Evolutionary conservation across 306 rosid species (phyloP), one percentile per base, ranked within the genome.

Genomic region (Lagenaria siceraria): DNA sequence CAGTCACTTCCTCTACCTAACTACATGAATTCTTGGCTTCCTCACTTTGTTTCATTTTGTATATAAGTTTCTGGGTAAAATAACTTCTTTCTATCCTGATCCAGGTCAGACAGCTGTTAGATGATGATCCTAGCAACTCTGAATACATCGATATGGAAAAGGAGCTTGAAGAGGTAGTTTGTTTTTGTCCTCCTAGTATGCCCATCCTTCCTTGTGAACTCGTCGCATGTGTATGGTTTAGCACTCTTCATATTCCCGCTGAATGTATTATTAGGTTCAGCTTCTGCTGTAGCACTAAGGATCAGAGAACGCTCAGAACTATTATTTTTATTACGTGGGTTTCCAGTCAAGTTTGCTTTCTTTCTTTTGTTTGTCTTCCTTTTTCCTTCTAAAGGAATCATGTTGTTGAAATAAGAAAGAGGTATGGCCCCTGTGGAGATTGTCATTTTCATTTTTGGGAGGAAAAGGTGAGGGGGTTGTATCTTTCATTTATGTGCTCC

Each of bases 111-210:
- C 86, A 88, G 72, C 86, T 90, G 36, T 75, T 95, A 75, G 90
- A 74, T 43, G 90, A 88, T 66, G 97, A 92, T 43, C 96, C 98
- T 35, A 83, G 83, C 19, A 95, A 92, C 84, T 71, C 93, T 10
- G 97, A 92, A 69, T 92, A 90, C 87, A 92, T 79, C 43, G 98
- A 95, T 77, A 89, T 95, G 98, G 97, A 90, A 87, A 92, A 87
- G 80, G 98, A 95, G 84, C 95, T 95, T 79, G 76, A 60, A 7
- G 98, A 90, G 98, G 98, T 94, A 80, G 31, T 17, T 68, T n/a
- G 19, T 51, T 40, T 27, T 51, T 36, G 8, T 77, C 14, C 35
- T 46, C 71, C 40, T 64, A 74, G 61, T 9, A 2, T n/a, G 17
- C 51, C 40, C 8, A 4, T 49, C 31, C 74, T 18, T 24, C 19